Base-by-base conservation (phyloP, 2,329 filamentous ascomycete genomes). In the Aureobasidium sp. region DNA sequence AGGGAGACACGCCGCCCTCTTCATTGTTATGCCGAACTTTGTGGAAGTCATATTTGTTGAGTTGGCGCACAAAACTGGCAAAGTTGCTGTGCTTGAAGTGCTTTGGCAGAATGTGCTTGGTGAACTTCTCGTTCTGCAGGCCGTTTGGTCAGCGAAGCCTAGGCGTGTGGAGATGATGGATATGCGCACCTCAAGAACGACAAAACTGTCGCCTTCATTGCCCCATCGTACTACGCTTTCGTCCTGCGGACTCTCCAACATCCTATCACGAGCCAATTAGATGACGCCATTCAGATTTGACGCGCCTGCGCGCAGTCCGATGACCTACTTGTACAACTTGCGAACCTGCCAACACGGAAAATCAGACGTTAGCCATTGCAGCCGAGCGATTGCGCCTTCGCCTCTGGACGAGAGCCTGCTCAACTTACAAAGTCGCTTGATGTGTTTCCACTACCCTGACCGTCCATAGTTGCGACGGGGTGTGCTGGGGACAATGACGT, bases 11-110 rank as follows among this genome's bases (percentile, higher is more conserved):
- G 30, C 88, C 88, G 69, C 84, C 90, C 70, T 95, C 91, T 71
- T 96, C 91, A 67, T 91, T 95, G 69, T 92, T 90, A 71, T 89
- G 90, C 66, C 94, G 85, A 65, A 97, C 92, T 80, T 99, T 99
- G 80, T 99, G 94, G 69, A 99, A 99, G 72, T 96, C 92, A 74
- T 96, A 97, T 74, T 97, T 97, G 79, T 97, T 97, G 63, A 97
- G 79, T 74, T 97, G 92, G 53, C 92, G 88, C 63, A 97, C 92
- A 72, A 97, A 97, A 76, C 91, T 96, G 36, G 92, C 92, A 78
- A 97, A 97, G 74, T 97, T 97, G 83, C 91, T 96, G 77, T 97
- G 94, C 76, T 99, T 99, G 81, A 99, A 99, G 71, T 97, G 91
- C 73, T 97, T 97, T 2, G 94, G 94, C n/a, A 99, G 84, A 69